Conservation (phyloP, 2,329 filamentous ascomycete genomes). For the Exophiala sp. region DNA sequence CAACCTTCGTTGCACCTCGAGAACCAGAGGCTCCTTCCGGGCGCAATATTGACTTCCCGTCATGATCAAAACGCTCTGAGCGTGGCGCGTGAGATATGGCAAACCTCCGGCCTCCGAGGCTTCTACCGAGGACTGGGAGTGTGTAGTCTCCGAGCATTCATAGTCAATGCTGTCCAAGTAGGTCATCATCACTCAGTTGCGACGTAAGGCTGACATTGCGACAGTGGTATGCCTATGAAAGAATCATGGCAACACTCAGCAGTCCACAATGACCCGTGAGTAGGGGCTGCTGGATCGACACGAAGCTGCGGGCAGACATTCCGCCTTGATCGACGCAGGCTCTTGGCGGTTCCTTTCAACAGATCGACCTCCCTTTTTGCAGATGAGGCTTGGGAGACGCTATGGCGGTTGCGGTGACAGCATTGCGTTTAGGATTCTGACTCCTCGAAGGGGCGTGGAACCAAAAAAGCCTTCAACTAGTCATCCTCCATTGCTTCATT, state of each 20-base stretch:
- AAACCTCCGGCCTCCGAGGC: conserved; percentile 52
- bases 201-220: conserved; percentile 12
- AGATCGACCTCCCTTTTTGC: too few species aligned
- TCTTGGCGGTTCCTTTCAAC: too few species aligned
- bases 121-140: conserved; percentile 72
- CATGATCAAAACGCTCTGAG: conserved; percentile 49
- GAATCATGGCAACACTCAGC: conserved; percentile 57
- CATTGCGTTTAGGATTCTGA: not conserved
- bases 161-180: conserved; percentile 81
- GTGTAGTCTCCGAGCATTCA: conserved; percentile 78
- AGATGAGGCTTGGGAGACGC: too few species aligned
- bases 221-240: conserved; percentile 86
- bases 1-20: conserved; percentile 44
- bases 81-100: conserved; percentile 62
- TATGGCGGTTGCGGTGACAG: too few species aligned
- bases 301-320: not conserved
- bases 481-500: conserved; percentile 20
- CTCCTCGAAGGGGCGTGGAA: not conserved
- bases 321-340: not conserved
- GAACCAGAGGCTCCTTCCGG: conserved; percentile 23
- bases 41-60: conserved; percentile 27
- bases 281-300: not conserved
- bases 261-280: conserved; percentile 3
- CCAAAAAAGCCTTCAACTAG: conserved; percentile 3
- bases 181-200: conserved; percentile 20